Evolutionary conservation across 129 eudicot species (phyloP), one percentile per base, ranked within the genome.

Genomic region (Smallanthus sonchifolius): DNA sequence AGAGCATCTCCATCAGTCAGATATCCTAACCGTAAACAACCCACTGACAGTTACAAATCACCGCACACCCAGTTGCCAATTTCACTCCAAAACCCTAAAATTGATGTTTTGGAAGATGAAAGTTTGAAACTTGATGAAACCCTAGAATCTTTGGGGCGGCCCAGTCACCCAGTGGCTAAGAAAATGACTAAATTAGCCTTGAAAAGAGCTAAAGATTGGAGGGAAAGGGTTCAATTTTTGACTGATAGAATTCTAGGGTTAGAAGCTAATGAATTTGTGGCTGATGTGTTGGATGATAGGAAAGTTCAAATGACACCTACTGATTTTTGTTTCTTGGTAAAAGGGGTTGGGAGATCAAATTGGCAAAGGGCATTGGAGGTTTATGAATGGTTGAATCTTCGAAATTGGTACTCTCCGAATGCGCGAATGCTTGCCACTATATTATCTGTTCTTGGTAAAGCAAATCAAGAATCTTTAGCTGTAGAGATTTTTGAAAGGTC

Each of bases 281-380:
- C 92, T 16, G 97, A 90, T 83, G 93, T 94, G 6, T 85, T 94
- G 87, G 97, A 94, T 78, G 83, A 86, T 51, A 88, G 86, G 69
- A 57, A 83, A 77, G 98, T 90, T 61, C 97, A 88, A 48, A 90
- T 94, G 98, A 90, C 96, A 4, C 97, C 97, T 5, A 90, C 89
- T 78, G 98, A 94, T 86, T 90, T 75, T 69, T 90, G 96, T 78
- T 94, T 83, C 64, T 83, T 95, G 85, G 97, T 95, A 71, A 95
- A 95, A 77, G 83, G 78, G 83, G 85, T 95, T 16, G 99, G 99
- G 59, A 86, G 81, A 74, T 82, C 83, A 16, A 95, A 79, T 54
- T 95, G 99, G 99, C 96, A 87, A 73, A 65, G 99, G 80, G 97
- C 94, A 3, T 72, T 95, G 63, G 97, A 95, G 92, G 92, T 88